Base-by-base conservation (phyloP, 2,329 filamentous ascomycete species). In the Fusarium mundagurra region DNA sequence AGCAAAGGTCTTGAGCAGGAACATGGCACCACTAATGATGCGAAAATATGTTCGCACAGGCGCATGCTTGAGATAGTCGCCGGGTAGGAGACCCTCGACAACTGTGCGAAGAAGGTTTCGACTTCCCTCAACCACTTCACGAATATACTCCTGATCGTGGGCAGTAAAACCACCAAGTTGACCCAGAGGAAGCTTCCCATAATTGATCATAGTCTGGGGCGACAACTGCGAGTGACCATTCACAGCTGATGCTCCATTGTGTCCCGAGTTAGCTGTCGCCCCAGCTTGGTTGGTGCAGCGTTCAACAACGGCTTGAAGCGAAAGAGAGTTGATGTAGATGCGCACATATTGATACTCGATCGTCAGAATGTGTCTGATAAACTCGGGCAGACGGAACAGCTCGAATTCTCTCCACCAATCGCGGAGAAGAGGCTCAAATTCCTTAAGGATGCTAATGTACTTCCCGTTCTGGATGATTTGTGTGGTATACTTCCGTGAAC, bases 281-380 rank as follows among this genome's bases (percentile, higher is more conserved):
- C 84, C 85, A 27, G 92, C 91, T 73, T 95, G 75, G 38, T 78
- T 95, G 12, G 94, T 96, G 83, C 94, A 98, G 69, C 95, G 91
- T 83, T 98, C 96, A 11, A 98, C 94, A 8, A 98, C 95, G 29
- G 96, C 96, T 83, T 99, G 96, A 5, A 99, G 86, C 5, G 95
- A 95, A 5, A 99, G 87, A 2, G 95, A 98, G 82, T 98, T 98
- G 84, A 98, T 90, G 80, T 98, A 98, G 58, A 98, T 93, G 78
- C 96, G 91, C 33, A 96, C 94, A 80, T 98, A 98, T 79, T 98
- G 94, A 79, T 96, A 98, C 84, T 99, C 96, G 74, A 98, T 98
- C 13, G 91, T 92, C 36, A 99, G 86, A 67, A 98, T 95, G 80
- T 95, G 91, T 36, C 89, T 85, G 74, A 91, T 92, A 72, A 88